These are phyloP conservation scores for Alternaria infectoria DNA, from an alignment of 2,329 filamentous ascomycete species.

Conservation along the genomic window DNA sequence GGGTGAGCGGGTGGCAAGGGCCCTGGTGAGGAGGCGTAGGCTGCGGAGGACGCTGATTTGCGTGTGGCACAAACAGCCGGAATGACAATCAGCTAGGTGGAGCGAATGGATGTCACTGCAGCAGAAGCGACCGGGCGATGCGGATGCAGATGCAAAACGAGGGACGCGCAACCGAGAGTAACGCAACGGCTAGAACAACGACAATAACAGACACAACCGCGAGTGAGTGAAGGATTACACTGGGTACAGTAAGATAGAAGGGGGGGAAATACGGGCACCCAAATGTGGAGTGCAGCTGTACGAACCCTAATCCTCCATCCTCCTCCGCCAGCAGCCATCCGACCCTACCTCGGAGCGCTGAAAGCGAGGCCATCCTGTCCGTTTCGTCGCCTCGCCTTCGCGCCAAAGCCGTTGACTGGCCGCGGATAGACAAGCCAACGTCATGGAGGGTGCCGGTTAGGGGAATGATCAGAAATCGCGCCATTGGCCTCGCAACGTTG, in stretches of 20 bases:
- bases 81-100: slow-evolving; percentile 3
- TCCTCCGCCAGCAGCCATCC: background rate
- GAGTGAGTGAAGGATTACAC: background rate
- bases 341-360: background rate
- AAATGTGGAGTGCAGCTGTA: slow-evolving; percentile 3
- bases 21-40: background rate
- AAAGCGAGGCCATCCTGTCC: background rate
- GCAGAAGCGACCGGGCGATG: slow-evolving; percentile 5
- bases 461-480: slow-evolving; percentile 37
- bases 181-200: background rate
- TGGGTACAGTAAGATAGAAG: background rate
- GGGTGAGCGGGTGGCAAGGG: background rate
- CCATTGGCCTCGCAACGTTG: slow-evolving; percentile 21
- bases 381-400: background rate
- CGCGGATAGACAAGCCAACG: slow-evolving; percentile 22
- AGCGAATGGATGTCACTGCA: background rate
- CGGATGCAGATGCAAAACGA: background rate
- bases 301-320: background rate
- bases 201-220: background rate
- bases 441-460: slow-evolving; percentile 36
- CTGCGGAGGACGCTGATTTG: slow-evolving; percentile 1
- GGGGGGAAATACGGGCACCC: background rate
- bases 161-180: slow-evolving; percentile 2
- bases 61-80: slow-evolving; percentile 2
- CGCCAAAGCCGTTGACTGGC: slow-evolving; percentile 5